Evolutionary conservation across 768 basidiomycete species (phyloP).

Genomic region (Trichaptum fuscoviolaceum): DNA sequence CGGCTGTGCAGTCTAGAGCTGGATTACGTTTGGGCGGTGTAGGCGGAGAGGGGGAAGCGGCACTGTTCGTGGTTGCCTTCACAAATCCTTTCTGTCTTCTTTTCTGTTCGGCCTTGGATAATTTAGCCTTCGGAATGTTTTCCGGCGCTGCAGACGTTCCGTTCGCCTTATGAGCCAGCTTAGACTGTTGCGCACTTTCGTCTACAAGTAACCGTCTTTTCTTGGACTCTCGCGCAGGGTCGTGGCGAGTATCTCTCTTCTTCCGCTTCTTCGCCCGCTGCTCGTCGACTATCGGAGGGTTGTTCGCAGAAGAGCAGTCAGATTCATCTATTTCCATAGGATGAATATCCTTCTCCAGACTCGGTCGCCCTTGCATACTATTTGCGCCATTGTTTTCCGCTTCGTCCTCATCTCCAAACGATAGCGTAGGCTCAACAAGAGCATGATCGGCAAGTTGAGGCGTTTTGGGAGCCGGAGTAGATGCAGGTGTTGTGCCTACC

Average conservation of each 20-base stretch:
- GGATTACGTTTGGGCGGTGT: background rate
- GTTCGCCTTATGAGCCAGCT: background rate
- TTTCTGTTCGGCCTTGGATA: background rate
- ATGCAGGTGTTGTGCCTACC: background rate
- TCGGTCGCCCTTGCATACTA: background rate
- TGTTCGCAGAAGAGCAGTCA: background rate
- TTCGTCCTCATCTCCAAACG: background rate
- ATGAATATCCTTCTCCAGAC: background rate
- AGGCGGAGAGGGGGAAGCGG: background rate
- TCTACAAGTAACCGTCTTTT: background rate
- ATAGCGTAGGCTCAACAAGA: background rate
- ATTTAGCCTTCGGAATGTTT: background rate
- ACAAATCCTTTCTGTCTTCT: slow-evolving; percentile 1
- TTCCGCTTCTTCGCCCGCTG: background rate
- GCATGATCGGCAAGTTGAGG: background rate
- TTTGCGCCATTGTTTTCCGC: background rate
- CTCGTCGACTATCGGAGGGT: background rate
- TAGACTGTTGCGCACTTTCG: background rate
- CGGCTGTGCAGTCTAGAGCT: background rate
- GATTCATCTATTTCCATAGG: background rate
- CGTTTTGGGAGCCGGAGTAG: background rate
- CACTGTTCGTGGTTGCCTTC: background rate
- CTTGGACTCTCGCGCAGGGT: background rate
- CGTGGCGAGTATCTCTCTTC: slow-evolving; percentile 2
- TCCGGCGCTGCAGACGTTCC: background rate